phyloP scores from a whole-genome alignment of 441 rosid species.

The Theobroma grandiflorum region DNA sequence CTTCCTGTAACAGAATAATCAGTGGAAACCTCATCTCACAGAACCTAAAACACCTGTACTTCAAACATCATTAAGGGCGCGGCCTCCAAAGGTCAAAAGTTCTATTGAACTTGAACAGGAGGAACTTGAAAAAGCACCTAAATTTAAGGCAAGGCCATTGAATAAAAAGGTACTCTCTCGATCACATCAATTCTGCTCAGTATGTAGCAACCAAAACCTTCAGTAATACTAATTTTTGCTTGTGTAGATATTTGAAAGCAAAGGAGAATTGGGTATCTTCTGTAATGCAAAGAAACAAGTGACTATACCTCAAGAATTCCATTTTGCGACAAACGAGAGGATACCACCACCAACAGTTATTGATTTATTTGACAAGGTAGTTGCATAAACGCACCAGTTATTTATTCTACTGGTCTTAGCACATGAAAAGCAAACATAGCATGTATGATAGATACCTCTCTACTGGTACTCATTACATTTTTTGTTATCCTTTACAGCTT shows the following conservation, averaged over 20 bases:
- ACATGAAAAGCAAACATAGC: not conserved
- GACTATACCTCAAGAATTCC: constrained; percentile 91
- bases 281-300: constrained; percentile 80
- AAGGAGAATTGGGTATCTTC: constrained; percentile 89
- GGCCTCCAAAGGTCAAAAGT: constrained; percentile 79
- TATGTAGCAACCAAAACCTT: not conserved
- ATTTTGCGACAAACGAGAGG: constrained; percentile 89
- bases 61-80: constrained; percentile 86
- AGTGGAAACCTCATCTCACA: constrained; percentile 72
- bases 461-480: constrained; percentile 14
- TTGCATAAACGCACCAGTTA: not conserved
- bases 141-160: constrained; percentile 93
- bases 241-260: constrained; percentile 90
- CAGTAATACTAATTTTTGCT: constrained; percentile 9
- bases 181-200: constrained; percentile 10
- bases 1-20: constrained; percentile 51
- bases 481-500: constrained; percentile 54
- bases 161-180: constrained; percentile 76
- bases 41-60: constrained; percentile 85
- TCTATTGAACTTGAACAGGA: constrained; percentile 86
- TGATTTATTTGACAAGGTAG: constrained; percentile 89
- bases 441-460: not conserved
- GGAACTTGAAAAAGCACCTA: constrained; percentile 88
- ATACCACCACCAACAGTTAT: constrained; percentile 71
- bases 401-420: not conserved